Base-by-base conservation (phyloP, 306 rosid genomes). In the Boehmeria nivea region DNA sequence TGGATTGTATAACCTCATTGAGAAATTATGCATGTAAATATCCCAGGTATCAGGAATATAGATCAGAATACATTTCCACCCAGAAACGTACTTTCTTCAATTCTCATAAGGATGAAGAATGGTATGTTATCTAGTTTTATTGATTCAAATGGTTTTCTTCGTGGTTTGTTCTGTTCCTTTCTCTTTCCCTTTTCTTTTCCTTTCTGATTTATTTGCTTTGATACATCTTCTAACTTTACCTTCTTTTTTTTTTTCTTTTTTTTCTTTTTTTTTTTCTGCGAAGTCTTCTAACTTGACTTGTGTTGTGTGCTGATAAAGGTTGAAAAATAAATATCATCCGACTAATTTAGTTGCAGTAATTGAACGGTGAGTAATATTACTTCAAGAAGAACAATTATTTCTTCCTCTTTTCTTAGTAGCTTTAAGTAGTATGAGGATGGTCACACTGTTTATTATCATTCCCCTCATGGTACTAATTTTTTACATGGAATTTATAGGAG, bases 321-420 rank as follows among this genome's bases (percentile, higher is more conserved):
- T 93, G 84, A 93, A 70, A 72, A 84, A 93, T 72, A 93, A 87
- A 72, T 93, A 87, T 72, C 99, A 93, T 81, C 99, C 99, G 13
- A 83, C 96, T 49, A 93, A 85, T 77, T 83, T 93, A 67, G 68
- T 85, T 33, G 25, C 83, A 39, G 99, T 87, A 69, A 85, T 87
- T 40, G 96, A 87, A 70, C 85, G 94, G 99, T 83, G n/a, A 40
- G 45, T 40, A 3, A 12, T 14, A n/a, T n/a, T 40, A 11, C 45
- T 40, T 11, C 44, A 10, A 40, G 10, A 40, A 8, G 45, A 11
- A 11, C 4, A 40, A 8, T 14, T 40, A 11, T n/a, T 3, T 40
- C n/a, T 40, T 40, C 17, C 45, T 40, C 16, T 12, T 4, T 40
- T 40, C 10, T 40, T 6, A 11, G n/a, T 40, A 11, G n/a, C 16